Conservation (phyloP, 2,329 filamentous ascomycete species). For the Botrytis cinerea region DNA sequence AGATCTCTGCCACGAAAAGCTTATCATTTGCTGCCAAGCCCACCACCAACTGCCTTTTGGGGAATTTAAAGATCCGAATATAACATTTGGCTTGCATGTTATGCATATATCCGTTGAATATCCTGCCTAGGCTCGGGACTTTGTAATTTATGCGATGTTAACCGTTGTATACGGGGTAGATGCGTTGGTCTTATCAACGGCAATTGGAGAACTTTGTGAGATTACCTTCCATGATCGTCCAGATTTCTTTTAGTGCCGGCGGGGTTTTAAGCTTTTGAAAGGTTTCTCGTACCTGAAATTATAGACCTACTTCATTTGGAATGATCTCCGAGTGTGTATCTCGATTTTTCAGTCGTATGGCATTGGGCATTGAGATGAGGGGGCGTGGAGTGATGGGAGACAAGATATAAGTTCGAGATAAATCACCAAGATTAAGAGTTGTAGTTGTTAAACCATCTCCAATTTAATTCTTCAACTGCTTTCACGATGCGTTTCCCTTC, state of each 20-base stretch:
- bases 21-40: constrained; percentile 13
- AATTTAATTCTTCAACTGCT: not conserved
- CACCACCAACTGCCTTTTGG: constrained; percentile 17
- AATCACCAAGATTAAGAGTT: not conserved
- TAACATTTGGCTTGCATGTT: constrained; percentile 1
- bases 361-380: not conserved
- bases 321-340: constrained; percentile 1
- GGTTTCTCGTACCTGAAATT: not conserved
- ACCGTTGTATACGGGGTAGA: constrained; percentile 1
- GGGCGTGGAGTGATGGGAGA: not conserved
- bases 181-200: constrained; percentile 15
- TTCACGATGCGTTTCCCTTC: constrained; percentile 28
- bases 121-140: constrained; percentile 19
- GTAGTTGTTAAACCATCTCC: not conserved
- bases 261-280: not conserved
- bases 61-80: not conserved
- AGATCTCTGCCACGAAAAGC: constrained; percentile 17
- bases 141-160: constrained; percentile 1
- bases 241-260: not conserved
- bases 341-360: not conserved
- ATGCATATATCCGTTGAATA: constrained; percentile 8
- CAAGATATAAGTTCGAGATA: not conserved
- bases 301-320: constrained; percentile 16
- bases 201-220: not conserved
- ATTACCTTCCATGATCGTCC: constrained; percentile 19